Evolutionary conservation across 306 rosid genomes (phyloP), one percentile per base, ranked within the genome.

Genomic region (Sphenostylis stenocarpa): DNA sequence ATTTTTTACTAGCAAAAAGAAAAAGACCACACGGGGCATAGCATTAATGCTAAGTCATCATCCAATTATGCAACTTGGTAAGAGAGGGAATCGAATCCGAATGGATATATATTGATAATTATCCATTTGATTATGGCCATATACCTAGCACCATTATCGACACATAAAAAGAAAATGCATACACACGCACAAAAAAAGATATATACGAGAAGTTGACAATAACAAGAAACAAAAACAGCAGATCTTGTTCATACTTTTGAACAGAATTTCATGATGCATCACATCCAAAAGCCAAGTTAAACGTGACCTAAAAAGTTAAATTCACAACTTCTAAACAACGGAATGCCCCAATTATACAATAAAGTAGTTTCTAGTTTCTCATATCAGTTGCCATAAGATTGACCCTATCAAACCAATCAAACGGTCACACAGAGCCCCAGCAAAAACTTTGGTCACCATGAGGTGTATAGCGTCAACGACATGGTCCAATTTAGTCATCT

Each of bases 401-500:
- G 68, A 73, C 52, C 60, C 21, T 13, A 71, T 66, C 49, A 34
- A 65, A 5, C 0, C 1, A 73, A 81, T 81, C 85, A 17, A 77
- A 81, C 71, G 77, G 88, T 6, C 65, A 2, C 5, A 13, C 44
- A 51, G 56, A 55, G 17, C 26, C 19, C 61, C 2, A 2, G 49
- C 10, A 47, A 75, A 53, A 9, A 33, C 70, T 31, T 23, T 23
- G 52, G 52, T 21, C 61, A 39, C 0, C 6, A 0, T 49, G 65
- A 3, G 5, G 44, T 38, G 39, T 41, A 67, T 67, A 69, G 5
- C 48, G 87, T 72, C 81, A 72, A 84, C 80, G 62, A 80, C 82
- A 9, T 44, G 86, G 94, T 85, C 94, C 86, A 78, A 86, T 62
- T 55, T 77, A 73, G 91, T 86, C 84, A 34, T 64, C 82, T 75